These are phyloP conservation scores for Plasmodium gallinaceum DNA, from an alignment of 169 alveolate species.

Conservation along the genomic window DNA sequence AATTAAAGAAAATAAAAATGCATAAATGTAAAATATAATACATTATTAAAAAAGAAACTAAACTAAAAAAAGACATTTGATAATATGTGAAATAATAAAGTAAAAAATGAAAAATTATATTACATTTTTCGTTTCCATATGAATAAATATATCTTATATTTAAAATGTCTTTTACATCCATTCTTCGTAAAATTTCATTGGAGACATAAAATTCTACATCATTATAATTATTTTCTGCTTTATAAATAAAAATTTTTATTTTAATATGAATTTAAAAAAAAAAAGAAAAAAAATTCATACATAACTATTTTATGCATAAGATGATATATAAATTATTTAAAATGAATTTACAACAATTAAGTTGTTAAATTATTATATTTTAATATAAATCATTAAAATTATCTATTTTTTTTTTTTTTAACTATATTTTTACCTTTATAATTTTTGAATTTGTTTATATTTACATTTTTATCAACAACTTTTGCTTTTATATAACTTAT, in stretches of 20 bases:
- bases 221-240: conserved; percentile 18
- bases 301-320: neutral
- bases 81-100: too few species aligned
- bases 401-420: conserved; percentile 9
- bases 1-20: neutral
- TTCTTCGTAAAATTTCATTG: conserved; percentile 35
- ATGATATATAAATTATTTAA: neutral
- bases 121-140: conserved; percentile 33
- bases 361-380: neutral
- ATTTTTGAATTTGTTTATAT: conserved; percentile 1
- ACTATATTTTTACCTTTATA: conserved; percentile 20
- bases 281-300: neutral
- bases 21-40: neutral
- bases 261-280: neutral
- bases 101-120: neutral
- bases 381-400: neutral
- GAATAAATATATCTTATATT: conserved; percentile 64
- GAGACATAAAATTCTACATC: conserved; percentile 65
- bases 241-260: neutral
- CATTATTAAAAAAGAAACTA: neutral
- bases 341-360: neutral
- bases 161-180: conserved; percentile 54
- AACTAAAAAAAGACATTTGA: neutral
- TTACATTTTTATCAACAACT: conserved; percentile 25
- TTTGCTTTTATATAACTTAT: conserved; percentile 47